Percentiles rank a stretch among this genome's conserved stretches.
Evolutionary conservation across 2,329 filamentous ascomycete species (phyloP).

Genomic region (Biscogniauxia marginata): DNA sequence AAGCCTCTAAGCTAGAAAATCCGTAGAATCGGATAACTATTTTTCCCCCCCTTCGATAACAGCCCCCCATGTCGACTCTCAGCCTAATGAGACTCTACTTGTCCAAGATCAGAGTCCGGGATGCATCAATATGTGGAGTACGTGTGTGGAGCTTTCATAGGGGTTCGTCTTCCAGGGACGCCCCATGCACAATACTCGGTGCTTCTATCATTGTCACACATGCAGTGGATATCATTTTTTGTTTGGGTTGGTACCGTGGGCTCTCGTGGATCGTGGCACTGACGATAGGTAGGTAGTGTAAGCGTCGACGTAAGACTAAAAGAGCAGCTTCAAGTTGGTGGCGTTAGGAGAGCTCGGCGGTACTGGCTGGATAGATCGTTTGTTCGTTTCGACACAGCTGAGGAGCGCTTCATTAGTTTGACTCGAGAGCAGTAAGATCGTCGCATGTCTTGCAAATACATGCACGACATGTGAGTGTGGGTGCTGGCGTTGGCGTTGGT

Average conservation of each 20-base stretch:
- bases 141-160: conserved; percentile 15
- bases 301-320: conserved; percentile 2
- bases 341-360: conserved; percentile 11
- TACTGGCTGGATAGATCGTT: conserved; percentile 8
- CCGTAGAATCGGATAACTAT: not conserved
- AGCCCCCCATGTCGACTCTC: conserved; percentile 15
- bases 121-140: conserved; percentile 16
- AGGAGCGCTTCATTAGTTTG: conserved; percentile 13
- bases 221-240: not conserved
- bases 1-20: not conserved
- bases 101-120: not conserved
- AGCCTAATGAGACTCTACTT: conserved; percentile 14
- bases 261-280: not conserved
- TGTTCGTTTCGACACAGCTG: conserved; percentile 14
- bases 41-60: conserved; percentile 4
- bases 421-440: conserved; percentile 5
- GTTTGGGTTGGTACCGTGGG: not conserved
- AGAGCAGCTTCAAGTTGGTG: conserved; percentile 4
- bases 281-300: not conserved
- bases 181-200: not conserved
- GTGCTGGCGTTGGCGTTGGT: conserved; percentile 4
- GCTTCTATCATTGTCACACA: not conserved
- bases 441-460: conserved; percentile 11
- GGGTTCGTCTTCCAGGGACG: not conserved
- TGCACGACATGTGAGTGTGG: conserved; percentile 21